Conservation (phyloP, 257 asterid species). For the Ophiorrhiza pumila region DNA sequence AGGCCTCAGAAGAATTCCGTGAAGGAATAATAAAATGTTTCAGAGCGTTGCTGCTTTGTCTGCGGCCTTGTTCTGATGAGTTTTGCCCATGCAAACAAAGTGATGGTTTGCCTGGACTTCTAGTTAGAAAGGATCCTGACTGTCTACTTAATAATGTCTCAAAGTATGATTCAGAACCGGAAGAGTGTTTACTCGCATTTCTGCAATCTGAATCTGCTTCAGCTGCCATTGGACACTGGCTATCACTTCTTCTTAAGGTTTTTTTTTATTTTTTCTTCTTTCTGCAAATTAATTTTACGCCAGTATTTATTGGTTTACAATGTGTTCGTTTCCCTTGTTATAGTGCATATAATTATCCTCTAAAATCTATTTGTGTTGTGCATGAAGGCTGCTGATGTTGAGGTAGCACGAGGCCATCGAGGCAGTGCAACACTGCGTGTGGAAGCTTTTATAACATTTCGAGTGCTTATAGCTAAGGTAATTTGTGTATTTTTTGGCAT, state of each 20-base stretch:
- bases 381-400: constrained; percentile 87
- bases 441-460: constrained; percentile 71
- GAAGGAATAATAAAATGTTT: constrained; percentile 83
- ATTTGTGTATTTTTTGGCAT: constrained; percentile 21
- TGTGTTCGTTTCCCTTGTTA: constrained; percentile 6
- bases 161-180: constrained; percentile 25
- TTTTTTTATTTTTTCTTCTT: constrained; percentile 26
- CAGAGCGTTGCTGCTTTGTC: constrained; percentile 62
- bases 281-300: not conserved
- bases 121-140: constrained; percentile 34
- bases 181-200: constrained; percentile 72
- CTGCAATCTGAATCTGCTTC: constrained; percentile 91
- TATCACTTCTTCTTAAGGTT: constrained; percentile 94
- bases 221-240: constrained; percentile 96
- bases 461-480: constrained; percentile 90
- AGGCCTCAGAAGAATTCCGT: constrained; percentile 97
- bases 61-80: constrained; percentile 57
- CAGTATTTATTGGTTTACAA: not conserved
- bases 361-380: constrained; percentile 33
- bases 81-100: constrained; percentile 70
- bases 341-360: constrained; percentile 7
- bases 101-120: constrained; percentile 41
- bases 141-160: constrained; percentile 28
- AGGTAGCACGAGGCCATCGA: constrained; percentile 78
- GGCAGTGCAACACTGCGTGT: constrained; percentile 86